Conservation (phyloP, 176 grass and related monocot genomes). For the Avena atlantica region DNA sequence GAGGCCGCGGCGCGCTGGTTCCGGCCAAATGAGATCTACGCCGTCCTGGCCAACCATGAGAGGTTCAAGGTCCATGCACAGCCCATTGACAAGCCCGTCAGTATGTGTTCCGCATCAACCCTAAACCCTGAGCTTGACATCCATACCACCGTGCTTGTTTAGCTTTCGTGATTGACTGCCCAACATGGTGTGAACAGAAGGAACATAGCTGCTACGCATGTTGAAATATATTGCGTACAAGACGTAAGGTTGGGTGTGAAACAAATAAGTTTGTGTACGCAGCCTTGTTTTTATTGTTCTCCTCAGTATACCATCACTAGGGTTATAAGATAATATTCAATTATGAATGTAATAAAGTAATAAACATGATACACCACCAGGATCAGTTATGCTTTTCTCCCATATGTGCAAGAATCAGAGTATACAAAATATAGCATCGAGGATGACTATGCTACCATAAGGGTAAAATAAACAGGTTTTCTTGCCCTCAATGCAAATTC, state of each 20-base stretch:
- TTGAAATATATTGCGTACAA: neutral
- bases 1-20: constrained; percentile 74
- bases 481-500: constrained; percentile 9
- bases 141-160: constrained; percentile 37
- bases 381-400: neutral
- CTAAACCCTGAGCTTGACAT: constrained; percentile 32
- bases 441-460: neutral
- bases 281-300: constrained; percentile 21
- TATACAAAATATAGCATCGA: neutral
- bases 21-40: constrained; percentile 91
- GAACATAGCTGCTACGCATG: neutral
- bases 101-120: constrained; percentile 50
- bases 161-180: constrained; percentile 22
- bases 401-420: constrained; percentile 1
- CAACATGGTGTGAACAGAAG: constrained; percentile 8
- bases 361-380: neutral
- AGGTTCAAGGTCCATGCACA: constrained; percentile 77
- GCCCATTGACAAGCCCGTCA: constrained; percentile 67
- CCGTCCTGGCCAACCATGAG: constrained; percentile 71
- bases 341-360: constrained; percentile 10
- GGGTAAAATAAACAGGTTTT: neutral
- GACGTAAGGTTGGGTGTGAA: constrained; percentile 1
- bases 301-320: constrained; percentile 3
- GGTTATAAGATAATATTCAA: neutral
- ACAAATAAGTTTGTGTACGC: constrained; percentile 5